These are phyloP conservation scores for Litsea cubeba DNA, from an alignment of 164 flowering plant species.

Conservation along the genomic window DNA sequence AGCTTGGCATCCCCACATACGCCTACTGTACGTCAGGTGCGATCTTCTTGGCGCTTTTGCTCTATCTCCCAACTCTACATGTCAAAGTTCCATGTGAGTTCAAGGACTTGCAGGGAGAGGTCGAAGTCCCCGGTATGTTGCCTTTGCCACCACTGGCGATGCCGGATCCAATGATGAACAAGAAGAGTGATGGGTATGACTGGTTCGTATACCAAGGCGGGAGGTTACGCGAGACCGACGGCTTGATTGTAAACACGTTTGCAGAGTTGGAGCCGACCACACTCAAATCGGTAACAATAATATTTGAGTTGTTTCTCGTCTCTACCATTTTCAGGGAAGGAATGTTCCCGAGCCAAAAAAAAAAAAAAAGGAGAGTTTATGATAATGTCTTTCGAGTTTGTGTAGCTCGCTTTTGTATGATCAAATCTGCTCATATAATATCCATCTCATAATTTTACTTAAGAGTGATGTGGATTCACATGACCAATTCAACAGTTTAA, in stretches of 20 bases:
- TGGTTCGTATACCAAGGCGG: conserved; percentile 9
- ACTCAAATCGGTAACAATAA: background rate
- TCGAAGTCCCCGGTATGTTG: conserved; percentile 9
- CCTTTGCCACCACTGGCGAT: conserved; percentile 7
- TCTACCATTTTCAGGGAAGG: too few relatives aligned
- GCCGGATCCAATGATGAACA: conserved; percentile 3
- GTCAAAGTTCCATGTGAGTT: background rate
- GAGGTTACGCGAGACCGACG: background rate
- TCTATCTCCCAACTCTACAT: conserved; percentile 11
- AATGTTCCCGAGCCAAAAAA: background rate
- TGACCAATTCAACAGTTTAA: too few relatives aligned
- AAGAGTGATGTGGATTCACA: too few relatives aligned
- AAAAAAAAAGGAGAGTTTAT: too few relatives aligned
- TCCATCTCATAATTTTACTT: too few relatives aligned
- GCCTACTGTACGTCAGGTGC: conserved; percentile 6
- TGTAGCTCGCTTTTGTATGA: too few relatives aligned
- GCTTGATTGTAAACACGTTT: conserved; percentile 14
- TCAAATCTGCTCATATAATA: too few relatives aligned
- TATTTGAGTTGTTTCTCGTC: too few relatives aligned
- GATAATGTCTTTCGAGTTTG: too few relatives aligned
- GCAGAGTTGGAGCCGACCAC: background rate
- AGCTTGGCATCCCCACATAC: conserved; percentile 12
- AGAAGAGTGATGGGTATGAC: background rate
- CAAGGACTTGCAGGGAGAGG: background rate
- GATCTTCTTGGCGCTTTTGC: conserved; percentile 2